Percentiles rank a stretch among this genome's conserved stretches.
Evolutionary conservation across 352 stramenopile species (phyloP).

Genomic region (Phytophthora podocarpi): DNA sequence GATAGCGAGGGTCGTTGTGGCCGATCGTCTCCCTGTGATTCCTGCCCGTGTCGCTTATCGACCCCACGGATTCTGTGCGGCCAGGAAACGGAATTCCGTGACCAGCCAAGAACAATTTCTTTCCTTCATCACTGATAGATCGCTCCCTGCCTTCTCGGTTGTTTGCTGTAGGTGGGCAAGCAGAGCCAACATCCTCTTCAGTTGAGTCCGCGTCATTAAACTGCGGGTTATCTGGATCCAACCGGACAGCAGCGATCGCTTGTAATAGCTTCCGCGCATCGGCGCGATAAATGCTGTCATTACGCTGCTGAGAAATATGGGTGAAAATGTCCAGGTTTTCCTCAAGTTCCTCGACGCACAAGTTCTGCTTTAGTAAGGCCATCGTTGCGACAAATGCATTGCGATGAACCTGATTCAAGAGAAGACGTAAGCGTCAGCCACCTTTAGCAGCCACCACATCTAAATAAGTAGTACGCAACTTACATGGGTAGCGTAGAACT

Average conservation of each 20-base stretch:
- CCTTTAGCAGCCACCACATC: background rate
- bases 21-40: conserved; percentile 36
- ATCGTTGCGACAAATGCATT: conserved; percentile 78
- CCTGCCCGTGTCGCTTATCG: conserved; percentile 35
- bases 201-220: conserved; percentile 66
- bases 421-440: background rate
- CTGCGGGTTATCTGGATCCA: conserved; percentile 82
- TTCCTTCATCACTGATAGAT: conserved; percentile 86
- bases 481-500: conserved; percentile 83
- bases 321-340: conserved; percentile 80
- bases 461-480: background rate
- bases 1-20: conserved; percentile 43
- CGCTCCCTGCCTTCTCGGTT: conserved; percentile 69
- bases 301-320: conserved; percentile 82
- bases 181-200: conserved; percentile 55
- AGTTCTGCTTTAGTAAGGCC: conserved; percentile 76
- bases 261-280: conserved; percentile 86
- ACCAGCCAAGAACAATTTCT: conserved; percentile 74
- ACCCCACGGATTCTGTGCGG: conserved; percentile 35
- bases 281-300: conserved; percentile 82
- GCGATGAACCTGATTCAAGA: conserved; percentile 63
- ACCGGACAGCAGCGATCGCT: conserved; percentile 75
- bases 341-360: conserved; percentile 83
- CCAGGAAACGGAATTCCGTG: conserved; percentile 40
- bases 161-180: conserved; percentile 70